A percentile compares a stretch with the other conserved stretches of the same genome.
phyloP scores from a whole-genome alignment of 2,329 filamentous ascomycete species.

The Cadophora sp. region DNA sequence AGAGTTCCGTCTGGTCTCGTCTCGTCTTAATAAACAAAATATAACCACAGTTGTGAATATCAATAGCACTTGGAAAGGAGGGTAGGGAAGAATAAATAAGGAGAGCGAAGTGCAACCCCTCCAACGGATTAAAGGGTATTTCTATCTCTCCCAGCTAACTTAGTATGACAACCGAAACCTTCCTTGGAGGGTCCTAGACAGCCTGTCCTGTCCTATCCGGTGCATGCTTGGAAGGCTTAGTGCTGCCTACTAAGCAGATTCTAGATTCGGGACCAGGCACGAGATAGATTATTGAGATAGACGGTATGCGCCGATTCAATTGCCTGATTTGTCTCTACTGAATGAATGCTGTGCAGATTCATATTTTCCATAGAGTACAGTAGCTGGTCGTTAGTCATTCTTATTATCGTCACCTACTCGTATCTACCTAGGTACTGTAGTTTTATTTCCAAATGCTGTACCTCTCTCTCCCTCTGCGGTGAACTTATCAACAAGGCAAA shows the following conservation, averaged over 20 bases:
- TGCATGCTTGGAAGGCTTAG: not conserved
- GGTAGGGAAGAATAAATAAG: not conserved
- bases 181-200: not conserved
- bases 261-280: conserved; percentile 6
- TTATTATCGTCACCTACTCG: too few species aligned
- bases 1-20: not conserved
- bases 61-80: too few species aligned
- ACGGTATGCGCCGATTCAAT: conserved; percentile 5
- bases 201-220: not conserved
- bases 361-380: too few species aligned
- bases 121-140: conserved; percentile 9
- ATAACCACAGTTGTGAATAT: too few species aligned
- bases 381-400: too few species aligned
- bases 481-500: not conserved
- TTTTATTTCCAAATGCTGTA: too few species aligned
- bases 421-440: too few species aligned
- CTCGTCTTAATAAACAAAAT: not conserved
- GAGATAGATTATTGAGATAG: not conserved
- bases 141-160: not conserved
- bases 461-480: too few species aligned
- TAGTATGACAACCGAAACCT: conserved; percentile 4
- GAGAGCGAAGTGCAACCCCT: not conserved
- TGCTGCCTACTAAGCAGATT: conserved; percentile 6
- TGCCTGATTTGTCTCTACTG: conserved; percentile 5
- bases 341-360: not conserved